Evolutionary conservation across 225 moss, liverwort and hornwort genomes (phyloP).

Genomic region (Thuidium tamariscinum): DNA sequence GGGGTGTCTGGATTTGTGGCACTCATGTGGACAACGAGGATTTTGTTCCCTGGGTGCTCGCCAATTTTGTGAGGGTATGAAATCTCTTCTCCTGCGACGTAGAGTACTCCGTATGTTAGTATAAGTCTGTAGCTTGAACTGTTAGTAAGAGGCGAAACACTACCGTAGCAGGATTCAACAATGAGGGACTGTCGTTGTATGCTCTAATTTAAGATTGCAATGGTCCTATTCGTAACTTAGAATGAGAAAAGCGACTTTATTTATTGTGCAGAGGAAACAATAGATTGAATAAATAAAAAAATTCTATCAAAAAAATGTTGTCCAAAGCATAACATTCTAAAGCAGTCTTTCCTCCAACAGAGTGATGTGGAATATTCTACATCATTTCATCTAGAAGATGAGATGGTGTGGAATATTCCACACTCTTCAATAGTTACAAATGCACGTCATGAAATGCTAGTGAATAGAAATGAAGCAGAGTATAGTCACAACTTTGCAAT

Average conservation of each 20-base stretch:
- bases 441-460: no score
- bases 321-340: no score
- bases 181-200: neutral
- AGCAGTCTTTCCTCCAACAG: no score
- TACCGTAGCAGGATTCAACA: no score
- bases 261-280: neutral
- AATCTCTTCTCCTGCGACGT: neutral
- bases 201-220: neutral
- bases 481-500: no score
- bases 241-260: neutral
- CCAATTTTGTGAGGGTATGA: neutral
- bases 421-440: no score
- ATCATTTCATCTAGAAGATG: no score
- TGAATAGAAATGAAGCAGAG: no score
- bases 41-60: neutral
- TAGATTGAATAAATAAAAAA: neutral
- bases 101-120: neutral
- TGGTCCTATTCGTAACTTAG: neutral
- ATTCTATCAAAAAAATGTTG: neutral
- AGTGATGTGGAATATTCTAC: no score
- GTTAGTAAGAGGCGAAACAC: neutral
- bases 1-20: neutral
- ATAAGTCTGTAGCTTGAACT: neutral
- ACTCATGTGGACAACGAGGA: neutral
- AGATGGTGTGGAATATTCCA: no score